phyloP scores from a whole-genome alignment of 257 asterid species.

The Solanum ossicruentum region DNA sequence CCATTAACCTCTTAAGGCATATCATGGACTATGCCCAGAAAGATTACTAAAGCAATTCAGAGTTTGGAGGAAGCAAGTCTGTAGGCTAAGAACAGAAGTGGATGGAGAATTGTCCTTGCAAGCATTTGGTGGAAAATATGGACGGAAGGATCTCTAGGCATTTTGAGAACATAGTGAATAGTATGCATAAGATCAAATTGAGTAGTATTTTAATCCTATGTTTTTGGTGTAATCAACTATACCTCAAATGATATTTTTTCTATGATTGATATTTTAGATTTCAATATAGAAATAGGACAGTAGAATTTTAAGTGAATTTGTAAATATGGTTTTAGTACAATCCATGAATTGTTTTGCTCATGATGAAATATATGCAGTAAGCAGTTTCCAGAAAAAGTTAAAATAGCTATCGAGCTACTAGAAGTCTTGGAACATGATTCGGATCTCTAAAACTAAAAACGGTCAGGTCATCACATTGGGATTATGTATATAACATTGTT shows the following conservation, averaged over 20 bases:
- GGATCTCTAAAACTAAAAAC: background rate
- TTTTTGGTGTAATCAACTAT: background rate
- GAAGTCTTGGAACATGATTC: background rate
- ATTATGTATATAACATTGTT: background rate
- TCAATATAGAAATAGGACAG: background rate
- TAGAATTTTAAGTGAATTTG: background rate
- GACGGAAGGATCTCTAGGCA: background rate
- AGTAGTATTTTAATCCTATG: background rate
- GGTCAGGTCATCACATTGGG: background rate
- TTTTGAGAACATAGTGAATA: background rate
- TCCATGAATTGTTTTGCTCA: background rate
- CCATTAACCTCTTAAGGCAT: background rate
- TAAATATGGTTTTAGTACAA: background rate
- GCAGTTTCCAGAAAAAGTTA: background rate
- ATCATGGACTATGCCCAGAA: background rate
- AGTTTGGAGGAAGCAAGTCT: background rate
- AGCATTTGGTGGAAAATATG: background rate
- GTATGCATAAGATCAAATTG: background rate
- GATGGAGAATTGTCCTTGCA: background rate
- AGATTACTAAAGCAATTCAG: background rate
- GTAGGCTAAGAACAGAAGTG: background rate
- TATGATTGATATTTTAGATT: background rate
- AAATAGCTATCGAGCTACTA: background rate
- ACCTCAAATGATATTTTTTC: background rate
- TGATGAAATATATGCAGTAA: background rate